A percentile compares a stretch with the other conserved stretches of the same genome.
These are phyloP conservation scores for Trichopus zeylanicus DNA, from an alignment of 116 monocot genomes.

Conservation along the genomic window DNA sequence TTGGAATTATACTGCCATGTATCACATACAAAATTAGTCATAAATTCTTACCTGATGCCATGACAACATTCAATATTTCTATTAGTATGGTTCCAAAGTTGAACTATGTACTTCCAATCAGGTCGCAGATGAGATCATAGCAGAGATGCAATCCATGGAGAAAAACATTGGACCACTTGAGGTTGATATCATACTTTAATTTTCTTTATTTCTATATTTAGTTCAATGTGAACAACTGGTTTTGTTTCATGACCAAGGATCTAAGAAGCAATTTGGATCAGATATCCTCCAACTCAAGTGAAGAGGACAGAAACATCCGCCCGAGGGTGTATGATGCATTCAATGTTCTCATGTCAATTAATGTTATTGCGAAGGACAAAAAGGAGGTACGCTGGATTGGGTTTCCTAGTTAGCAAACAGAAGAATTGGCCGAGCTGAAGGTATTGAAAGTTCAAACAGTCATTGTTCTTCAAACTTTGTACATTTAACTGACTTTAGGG, in stretches of 20 bases:
- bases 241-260: background rate
- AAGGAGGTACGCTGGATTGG: conserved; percentile 64
- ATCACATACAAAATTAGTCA: too few species aligned
- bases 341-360: conserved; percentile 59
- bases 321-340: conserved; percentile 72
- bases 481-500: background rate
- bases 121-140: conserved; percentile 67
- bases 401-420: conserved; percentile 22
- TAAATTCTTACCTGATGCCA: background rate
- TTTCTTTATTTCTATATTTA: background rate
- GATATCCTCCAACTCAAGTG: conserved; percentile 16
- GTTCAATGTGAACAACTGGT: background rate
- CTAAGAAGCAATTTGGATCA: background rate
- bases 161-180: conserved; percentile 14
- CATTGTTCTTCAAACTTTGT: conserved; percentile 7
- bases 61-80: background rate
- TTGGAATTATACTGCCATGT: too few species aligned
- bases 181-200: conserved; percentile 8
- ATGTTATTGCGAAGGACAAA: conserved; percentile 51
- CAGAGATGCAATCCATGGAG: conserved; percentile 31
- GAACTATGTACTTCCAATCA: conserved; percentile 5
- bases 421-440: conserved; percentile 32
- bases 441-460: conserved; percentile 9
- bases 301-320: conserved; percentile 68
- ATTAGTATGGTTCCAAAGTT: background rate